Percentiles rank a stretch among this genome's conserved stretches.
phyloP scores from a whole-genome alignment of 2,329 filamentous ascomycete genomes.

The Diaporthe australafricana region DNA sequence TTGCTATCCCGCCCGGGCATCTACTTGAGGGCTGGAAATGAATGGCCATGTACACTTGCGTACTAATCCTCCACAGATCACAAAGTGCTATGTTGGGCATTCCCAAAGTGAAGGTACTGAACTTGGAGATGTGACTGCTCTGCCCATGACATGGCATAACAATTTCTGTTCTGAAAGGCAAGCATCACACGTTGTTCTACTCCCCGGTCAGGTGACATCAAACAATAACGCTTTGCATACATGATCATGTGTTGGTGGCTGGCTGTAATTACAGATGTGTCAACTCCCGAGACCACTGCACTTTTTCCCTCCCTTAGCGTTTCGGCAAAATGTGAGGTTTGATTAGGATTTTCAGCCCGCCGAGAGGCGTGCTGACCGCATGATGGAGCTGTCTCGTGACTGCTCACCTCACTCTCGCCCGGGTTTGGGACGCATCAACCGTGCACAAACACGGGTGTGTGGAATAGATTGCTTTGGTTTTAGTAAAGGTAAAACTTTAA shows the following conservation, averaged over 20 bases:
- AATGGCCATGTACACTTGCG: neutral
- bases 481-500: neutral
- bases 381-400: neutral
- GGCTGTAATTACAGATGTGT: neutral
- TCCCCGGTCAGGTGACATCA: neutral
- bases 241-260: neutral
- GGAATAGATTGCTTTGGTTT: neutral
- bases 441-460: neutral
- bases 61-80: neutral
- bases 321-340: neutral
- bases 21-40: neutral
- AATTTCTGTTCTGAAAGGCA: neutral
- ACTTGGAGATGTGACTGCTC: neutral
- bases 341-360: neutral
- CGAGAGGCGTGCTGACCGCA: constrained; percentile 7
- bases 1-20: neutral
- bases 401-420: neutral
- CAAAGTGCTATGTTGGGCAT: too few relatives aligned
- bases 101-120: neutral
- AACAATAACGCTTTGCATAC: neutral
- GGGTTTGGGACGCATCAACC: neutral
- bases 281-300: neutral
- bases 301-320: too few relatives aligned
- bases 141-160: neutral
- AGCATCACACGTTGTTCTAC: neutral